Conservation (phyloP, 2,329 filamentous ascomycete genomes). For the Colletotrichum navitas region DNA sequence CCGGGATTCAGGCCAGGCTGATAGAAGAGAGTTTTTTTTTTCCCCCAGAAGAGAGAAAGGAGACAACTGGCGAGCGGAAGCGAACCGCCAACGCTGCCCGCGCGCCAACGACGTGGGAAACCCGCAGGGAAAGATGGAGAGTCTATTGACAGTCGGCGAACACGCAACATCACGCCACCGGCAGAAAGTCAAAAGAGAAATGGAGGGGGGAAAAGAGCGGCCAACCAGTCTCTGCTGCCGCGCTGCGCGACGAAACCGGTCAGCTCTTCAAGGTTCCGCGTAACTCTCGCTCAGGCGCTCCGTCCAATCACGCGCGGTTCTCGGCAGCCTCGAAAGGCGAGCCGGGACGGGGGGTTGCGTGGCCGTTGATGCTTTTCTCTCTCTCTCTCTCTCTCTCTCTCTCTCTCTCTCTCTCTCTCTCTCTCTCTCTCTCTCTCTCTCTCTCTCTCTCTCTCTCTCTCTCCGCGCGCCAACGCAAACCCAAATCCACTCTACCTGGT, state of each 20-base stretch:
- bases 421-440: not conserved
- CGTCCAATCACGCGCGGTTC: slow-evolving; percentile 25
- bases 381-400: not conserved
- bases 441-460: not conserved
- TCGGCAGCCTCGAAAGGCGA: not conserved
- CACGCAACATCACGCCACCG: not conserved
- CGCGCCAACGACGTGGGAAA: not conserved
- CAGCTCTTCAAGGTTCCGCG: slow-evolving; percentile 36
- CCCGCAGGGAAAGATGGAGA: not conserved
- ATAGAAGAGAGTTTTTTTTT: not conserved
- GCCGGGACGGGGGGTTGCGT: too few species aligned
- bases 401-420: not conserved
- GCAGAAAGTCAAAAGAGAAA: not conserved
- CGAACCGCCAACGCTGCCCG: not conserved
- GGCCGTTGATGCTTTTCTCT: not conserved
- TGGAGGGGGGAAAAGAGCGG: not conserved
- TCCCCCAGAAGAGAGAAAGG: not conserved
- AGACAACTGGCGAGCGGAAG: not conserved
- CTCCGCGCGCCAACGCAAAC: not conserved
- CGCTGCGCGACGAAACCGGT: not conserved
- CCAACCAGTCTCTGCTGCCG: not conserved
- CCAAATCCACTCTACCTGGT: not conserved
- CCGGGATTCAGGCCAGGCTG: not conserved
- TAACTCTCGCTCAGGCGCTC: not conserved
- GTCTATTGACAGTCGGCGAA: not conserved